Evolutionary conservation across 257 asterid species (phyloP).

Genomic region (Galeopsis tetrahit): DNA sequence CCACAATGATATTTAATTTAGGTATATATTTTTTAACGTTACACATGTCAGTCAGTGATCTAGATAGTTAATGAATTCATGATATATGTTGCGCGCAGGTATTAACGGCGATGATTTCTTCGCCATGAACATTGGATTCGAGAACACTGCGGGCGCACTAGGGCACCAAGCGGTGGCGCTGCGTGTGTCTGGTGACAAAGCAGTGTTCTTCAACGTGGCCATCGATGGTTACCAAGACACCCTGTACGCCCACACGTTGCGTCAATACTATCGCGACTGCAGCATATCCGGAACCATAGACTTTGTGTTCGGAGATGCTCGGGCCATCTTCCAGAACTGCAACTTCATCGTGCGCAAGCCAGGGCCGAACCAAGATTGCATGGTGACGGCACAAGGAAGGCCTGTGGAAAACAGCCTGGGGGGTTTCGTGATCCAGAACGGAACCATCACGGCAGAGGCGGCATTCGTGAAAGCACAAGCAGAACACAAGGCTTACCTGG

Average conservation of each 20-base stretch:
- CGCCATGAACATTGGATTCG: slow-evolving; percentile 53
- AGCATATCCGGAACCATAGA: slow-evolving; percentile 68
- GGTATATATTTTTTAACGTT: too few species aligned
- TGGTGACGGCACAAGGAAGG: slow-evolving; percentile 73
- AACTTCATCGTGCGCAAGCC: slow-evolving; percentile 53
- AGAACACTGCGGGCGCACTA: slow-evolving; percentile 61
- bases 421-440: slow-evolving; percentile 48
- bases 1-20: too few species aligned
- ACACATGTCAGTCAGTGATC: too few species aligned
- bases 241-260: slow-evolving; percentile 52
- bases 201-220: slow-evolving; percentile 49
- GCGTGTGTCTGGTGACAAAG: slow-evolving; percentile 48
- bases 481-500: slow-evolving; percentile 39
- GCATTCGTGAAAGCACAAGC: slow-evolving; percentile 25
- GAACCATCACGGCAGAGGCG: slow-evolving; percentile 39
- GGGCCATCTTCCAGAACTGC: slow-evolving; percentile 61
- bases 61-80: too few species aligned
- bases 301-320: slow-evolving; percentile 58
- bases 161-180: slow-evolving; percentile 71
- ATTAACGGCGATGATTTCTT: slow-evolving; percentile 46
- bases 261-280: slow-evolving; percentile 64
- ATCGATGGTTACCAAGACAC: slow-evolving; percentile 63
- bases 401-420: slow-evolving; percentile 10
- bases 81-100: slow-evolving; percentile 11
- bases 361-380: slow-evolving; percentile 38